A percentile compares a stretch with the other conserved stretches of the same genome.
Evolutionary conservation across 345 rosid genomes (phyloP).

Genomic region (Psidium friedrichsthalianum): DNA sequence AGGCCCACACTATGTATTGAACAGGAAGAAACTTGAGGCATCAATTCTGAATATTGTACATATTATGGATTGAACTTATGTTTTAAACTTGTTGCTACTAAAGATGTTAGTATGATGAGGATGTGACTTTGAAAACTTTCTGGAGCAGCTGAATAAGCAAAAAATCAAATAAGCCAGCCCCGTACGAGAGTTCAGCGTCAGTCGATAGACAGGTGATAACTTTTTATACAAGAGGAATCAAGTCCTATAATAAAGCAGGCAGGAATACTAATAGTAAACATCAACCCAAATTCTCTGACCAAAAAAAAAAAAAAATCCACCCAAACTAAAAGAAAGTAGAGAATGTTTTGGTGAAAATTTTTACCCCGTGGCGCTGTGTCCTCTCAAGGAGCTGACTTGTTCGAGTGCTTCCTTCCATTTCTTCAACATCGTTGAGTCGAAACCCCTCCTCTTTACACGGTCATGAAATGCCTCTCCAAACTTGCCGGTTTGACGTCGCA

Average conservation of each 20-base stretch:
- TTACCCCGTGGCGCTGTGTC: not conserved
- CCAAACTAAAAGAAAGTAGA: not conserved
- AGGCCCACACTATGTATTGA: not conserved
- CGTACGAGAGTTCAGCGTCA: rapidly evolving
- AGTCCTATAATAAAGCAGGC: not conserved
- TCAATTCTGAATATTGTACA: no score
- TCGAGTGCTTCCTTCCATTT: not conserved
- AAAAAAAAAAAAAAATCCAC: no score
- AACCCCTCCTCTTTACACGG: no score
- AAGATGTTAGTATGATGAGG: not conserved
- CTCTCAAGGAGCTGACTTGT: not conserved
- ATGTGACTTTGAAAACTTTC: not conserved
- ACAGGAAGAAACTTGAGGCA: not conserved
- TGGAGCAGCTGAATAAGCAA: not conserved
- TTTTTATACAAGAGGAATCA: not conserved
- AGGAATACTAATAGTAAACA: not conserved
- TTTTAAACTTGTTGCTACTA: no score
- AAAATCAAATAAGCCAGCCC: no score
- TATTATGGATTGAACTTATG: no score
- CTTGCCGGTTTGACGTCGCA: not conserved
- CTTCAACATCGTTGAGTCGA: not conserved
- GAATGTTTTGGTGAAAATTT: no score
- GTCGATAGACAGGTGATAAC: rapidly evolving
- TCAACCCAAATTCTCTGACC: not conserved
- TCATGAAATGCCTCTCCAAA: not conserved